phyloP scores from a whole-genome alignment of 108 stramenopile species.

The Epithemia pelagica region DNA sequence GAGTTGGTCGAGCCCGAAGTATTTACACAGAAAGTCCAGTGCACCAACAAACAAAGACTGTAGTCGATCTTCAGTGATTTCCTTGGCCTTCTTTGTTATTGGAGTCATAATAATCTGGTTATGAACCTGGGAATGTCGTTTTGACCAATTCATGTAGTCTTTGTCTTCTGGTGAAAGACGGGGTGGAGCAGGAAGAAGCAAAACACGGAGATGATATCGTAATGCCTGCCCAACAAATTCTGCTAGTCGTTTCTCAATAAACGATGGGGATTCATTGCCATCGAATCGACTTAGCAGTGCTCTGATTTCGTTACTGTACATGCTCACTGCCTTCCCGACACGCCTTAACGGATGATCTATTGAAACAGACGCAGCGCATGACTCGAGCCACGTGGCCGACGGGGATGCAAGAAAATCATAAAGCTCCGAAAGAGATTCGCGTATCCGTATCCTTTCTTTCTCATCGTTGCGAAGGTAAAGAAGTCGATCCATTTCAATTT shows the following conservation, averaged over 20 bases:
- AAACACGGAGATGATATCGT: constrained; percentile 2
- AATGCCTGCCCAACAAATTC: constrained; percentile 7
- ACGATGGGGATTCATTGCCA: background rate
- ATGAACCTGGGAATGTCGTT: constrained; percentile 1
- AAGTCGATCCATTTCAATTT: background rate
- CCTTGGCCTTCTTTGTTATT: background rate
- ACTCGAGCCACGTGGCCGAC: background rate
- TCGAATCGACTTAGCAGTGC: background rate
- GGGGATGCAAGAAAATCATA: background rate
- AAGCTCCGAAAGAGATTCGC: background rate
- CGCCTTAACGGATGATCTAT: background rate
- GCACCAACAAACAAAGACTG: constrained; percentile 1
- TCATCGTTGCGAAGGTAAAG: background rate
- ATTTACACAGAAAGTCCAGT: background rate
- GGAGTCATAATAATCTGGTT: background rate
- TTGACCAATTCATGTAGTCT: background rate
- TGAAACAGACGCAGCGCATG: background rate
- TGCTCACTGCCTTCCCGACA: background rate
- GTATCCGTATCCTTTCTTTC: background rate
- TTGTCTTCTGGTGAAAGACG: constrained; percentile 3
- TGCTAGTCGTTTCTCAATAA: constrained; percentile 1
- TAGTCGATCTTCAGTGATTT: constrained; percentile 1
- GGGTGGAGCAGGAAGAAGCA: constrained; percentile 1
- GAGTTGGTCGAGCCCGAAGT: constrained; percentile 5
- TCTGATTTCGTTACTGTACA: constrained; percentile 1